A percentile compares a stretch with the other conserved stretches of the same genome.
phyloP scores from a whole-genome alignment of 2,329 filamentous ascomycete species.

The Verticillium isaacii region DNA sequence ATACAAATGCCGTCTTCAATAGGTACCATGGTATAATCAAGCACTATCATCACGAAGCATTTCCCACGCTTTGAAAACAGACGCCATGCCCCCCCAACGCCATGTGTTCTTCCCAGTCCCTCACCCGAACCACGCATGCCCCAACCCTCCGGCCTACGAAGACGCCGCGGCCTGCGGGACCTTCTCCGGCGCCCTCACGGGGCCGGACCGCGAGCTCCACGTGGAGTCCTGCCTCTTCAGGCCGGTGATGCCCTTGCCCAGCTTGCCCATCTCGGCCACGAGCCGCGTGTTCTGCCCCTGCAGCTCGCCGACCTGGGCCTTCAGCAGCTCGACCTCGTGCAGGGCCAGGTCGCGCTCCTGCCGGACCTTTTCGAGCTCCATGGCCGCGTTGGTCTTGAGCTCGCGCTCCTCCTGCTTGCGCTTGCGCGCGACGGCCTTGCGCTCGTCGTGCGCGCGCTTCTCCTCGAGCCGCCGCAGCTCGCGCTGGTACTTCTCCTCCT shows the following conservation, averaged over 20 bases:
- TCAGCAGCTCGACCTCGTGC: slow-evolving; percentile 50
- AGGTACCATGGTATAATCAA: neutral
- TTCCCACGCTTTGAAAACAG: neutral
- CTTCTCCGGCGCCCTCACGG: slow-evolving; percentile 1
- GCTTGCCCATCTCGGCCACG: slow-evolving; percentile 43
- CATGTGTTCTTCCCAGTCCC: neutral
- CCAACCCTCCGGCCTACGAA: neutral
- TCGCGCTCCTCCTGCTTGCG: slow-evolving; percentile 50
- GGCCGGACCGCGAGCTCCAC: slow-evolving; percentile 4
- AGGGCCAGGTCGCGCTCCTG: slow-evolving; percentile 48
- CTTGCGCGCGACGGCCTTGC: slow-evolving; percentile 49
- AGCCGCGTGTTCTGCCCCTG: slow-evolving; percentile 57
- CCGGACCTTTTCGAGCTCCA: slow-evolving; percentile 47
- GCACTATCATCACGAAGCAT: neutral
- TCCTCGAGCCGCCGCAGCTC: slow-evolving; percentile 62
- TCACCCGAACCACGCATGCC: neutral
- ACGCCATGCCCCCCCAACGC: neutral
- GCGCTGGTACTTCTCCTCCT: slow-evolving; percentile 60
- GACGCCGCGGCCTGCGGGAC: neutral
- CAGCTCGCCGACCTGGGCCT: slow-evolving; percentile 49
- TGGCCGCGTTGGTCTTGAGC: slow-evolving; percentile 40
- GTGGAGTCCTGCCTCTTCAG: slow-evolving; percentile 32
- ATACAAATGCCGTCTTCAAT: neutral
- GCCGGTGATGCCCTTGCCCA: slow-evolving; percentile 1
- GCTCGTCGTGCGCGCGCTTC: slow-evolving; percentile 57